Evolutionary conservation across 1,139 yeast genomes (phyloP).

Genomic region (Diutina ranongensis): DNA sequence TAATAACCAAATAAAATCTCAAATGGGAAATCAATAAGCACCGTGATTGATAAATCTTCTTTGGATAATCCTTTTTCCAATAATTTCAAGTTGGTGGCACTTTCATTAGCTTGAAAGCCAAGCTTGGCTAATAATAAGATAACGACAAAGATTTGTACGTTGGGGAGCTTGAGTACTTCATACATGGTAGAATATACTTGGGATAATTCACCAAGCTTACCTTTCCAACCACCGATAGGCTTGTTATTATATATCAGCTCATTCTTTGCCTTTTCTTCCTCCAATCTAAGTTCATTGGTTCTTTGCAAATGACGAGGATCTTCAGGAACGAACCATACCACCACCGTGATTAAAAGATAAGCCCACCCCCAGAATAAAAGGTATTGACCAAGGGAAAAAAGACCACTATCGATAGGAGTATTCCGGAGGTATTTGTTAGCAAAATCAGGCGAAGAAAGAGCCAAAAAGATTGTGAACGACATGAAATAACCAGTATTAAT

Average conservation of each 20-base stretch:
- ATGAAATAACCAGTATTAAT: slow-evolving; percentile 86
- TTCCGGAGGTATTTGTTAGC: slow-evolving; percentile 72
- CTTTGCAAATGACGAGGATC: slow-evolving; percentile 43
- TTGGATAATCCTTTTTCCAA: slow-evolving; percentile 90
- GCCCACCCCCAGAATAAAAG: slow-evolving; percentile 68
- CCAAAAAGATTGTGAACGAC: slow-evolving; percentile 82
- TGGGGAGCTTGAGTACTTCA: neutral
- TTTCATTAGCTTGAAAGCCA: slow-evolving; percentile 93
- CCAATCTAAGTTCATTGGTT: slow-evolving; percentile 29
- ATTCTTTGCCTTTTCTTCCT: slow-evolving; percentile 14
- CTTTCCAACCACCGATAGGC: slow-evolving; percentile 6
- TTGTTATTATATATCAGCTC: slow-evolving; percentile 12
- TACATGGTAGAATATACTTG: slow-evolving; percentile 63
- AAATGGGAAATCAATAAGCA: slow-evolving; percentile 89
- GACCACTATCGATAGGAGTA: slow-evolving; percentile 50
- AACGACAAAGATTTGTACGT: slow-evolving; percentile 42
- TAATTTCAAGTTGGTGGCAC: slow-evolving; percentile 84
- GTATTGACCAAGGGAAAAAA: slow-evolving; percentile 65
- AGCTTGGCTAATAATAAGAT: slow-evolving; percentile 74
- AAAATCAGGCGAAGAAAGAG: slow-evolving; percentile 85
- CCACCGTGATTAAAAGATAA: slow-evolving; percentile 55
- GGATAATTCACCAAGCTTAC: slow-evolving; percentile 17
- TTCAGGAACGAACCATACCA: slow-evolving; percentile 53
- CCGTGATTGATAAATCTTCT: slow-evolving; percentile 89
- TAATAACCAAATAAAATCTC: slow-evolving; percentile 92